A percentile compares a stretch with the other conserved stretches of the same genome.
phyloP scores from a whole-genome alignment of 345 rosid species.

The Rhizophora mangle region DNA sequence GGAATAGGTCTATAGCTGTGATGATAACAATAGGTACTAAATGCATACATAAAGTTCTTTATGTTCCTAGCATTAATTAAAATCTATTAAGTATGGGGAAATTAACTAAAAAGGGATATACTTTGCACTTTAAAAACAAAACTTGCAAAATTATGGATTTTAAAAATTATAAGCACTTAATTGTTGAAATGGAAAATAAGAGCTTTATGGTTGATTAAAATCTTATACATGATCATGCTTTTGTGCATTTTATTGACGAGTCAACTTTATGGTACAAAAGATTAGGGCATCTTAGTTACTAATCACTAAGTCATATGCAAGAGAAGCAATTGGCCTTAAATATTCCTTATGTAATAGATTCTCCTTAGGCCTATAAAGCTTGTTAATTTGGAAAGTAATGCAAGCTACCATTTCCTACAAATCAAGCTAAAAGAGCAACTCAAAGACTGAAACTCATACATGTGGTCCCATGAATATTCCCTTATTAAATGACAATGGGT shows the following conservation, averaged over 20 bases:
- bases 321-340: neutral
- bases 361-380: neutral
- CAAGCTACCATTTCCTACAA: too few relatives aligned
- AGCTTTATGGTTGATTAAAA: neutral
- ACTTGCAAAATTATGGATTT: neutral
- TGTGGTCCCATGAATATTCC: neutral
- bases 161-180: neutral
- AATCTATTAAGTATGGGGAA: neutral
- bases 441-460: constrained; percentile 8
- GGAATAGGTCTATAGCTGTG: neutral
- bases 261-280: neutral
- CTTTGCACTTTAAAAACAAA: neutral
- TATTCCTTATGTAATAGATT: neutral
- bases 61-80: neutral
- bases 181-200: neutral
- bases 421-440: too few relatives aligned
- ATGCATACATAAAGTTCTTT: neutral
- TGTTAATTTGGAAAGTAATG: neutral
- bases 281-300: neutral
- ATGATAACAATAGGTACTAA: neutral
- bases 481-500: neutral
- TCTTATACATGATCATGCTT: neutral
- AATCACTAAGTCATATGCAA: neutral
- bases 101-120: neutral
- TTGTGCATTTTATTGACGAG: too few relatives aligned